Percentiles rank a stretch among this genome's conserved stretches.
Evolutionary conservation across 1,139 yeast species (phyloP).

Genomic region (Kurtzmaniella quercitrusa): DNA sequence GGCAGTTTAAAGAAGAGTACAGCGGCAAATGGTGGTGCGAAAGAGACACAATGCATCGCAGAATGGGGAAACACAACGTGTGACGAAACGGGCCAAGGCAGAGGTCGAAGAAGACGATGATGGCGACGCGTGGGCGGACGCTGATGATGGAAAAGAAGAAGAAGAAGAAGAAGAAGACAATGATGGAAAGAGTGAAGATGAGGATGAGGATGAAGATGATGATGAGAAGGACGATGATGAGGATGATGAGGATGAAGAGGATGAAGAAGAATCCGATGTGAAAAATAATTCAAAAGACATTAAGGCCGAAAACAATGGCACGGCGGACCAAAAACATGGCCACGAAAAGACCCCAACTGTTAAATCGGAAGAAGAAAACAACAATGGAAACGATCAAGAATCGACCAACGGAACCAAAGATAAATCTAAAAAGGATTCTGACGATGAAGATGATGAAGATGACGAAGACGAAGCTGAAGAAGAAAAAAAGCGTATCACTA

Average conservation of each 20-base stretch:
- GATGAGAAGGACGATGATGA: constrained; percentile 9
- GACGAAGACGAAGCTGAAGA: constrained; percentile 50
- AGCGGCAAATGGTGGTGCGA: constrained; percentile 6
- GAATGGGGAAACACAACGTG: constrained; percentile 7
- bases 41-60: constrained; percentile 9
- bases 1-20: background rate
- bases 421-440: constrained; percentile 37
- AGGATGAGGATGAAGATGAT: constrained; percentile 18
- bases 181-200: constrained; percentile 18
- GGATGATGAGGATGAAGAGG: constrained; percentile 10
- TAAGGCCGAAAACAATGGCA: constrained; percentile 7
- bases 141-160: constrained; percentile 12
- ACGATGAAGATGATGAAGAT: constrained; percentile 32
- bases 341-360: background rate
- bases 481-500: constrained; percentile 49
- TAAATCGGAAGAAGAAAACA: constrained; percentile 12
- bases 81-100: constrained; percentile 10
- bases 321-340: background rate
- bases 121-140: constrained; percentile 12
- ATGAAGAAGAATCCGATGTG: constrained; percentile 7
- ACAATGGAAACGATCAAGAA: constrained; percentile 25
- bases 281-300: background rate
- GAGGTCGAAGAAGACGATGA: constrained; percentile 9
- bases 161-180: constrained; percentile 14
- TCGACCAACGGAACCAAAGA: too few relatives aligned